Percentiles rank a stretch among this genome's conserved stretches.
Conservation (phyloP, 2,329 filamentous ascomycete species). For the Calcarisporium arbuscula region DNA sequence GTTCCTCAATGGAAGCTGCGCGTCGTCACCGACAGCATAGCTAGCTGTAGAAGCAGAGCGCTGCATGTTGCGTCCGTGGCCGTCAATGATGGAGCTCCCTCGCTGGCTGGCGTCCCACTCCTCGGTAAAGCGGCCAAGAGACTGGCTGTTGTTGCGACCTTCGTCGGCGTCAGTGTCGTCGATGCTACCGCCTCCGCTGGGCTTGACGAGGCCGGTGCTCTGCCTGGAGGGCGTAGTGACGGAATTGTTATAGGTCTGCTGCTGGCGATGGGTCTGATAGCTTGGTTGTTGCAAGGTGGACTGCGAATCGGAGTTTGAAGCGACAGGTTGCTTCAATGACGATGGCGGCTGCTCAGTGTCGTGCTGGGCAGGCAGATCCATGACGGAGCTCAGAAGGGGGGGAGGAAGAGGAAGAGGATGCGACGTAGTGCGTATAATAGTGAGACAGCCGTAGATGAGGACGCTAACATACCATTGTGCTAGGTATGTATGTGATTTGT, state of each 20-base stretch:
- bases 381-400: too few relatives aligned
- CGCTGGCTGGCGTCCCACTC: constrained; percentile 66
- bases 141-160: constrained; percentile 15
- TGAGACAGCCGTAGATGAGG: too few relatives aligned
- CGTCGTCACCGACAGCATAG: constrained; percentile 40
- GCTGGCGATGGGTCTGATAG: constrained; percentile 1
- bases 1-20: constrained; percentile 36
- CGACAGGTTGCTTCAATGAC: too few relatives aligned
- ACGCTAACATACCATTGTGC: too few relatives aligned
- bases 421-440: too few relatives aligned
- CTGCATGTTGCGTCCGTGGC: constrained; percentile 40
- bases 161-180: too few relatives aligned
- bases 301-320: constrained; percentile 15
- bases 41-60: constrained; percentile 56
- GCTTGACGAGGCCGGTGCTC: too few relatives aligned
- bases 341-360: constrained; percentile 10
- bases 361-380: constrained; percentile 19
- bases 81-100: constrained; percentile 57
- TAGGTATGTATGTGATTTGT: too few relatives aligned
- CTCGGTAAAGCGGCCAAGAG: constrained; percentile 55
- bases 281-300: constrained; percentile 12
- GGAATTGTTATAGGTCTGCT: too few relatives aligned
- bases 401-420: too few relatives aligned
- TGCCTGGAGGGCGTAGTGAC: constrained; percentile 3
- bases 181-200: too few relatives aligned